Base-by-base conservation (phyloP, 805 yeast species). In the Candida pseudoglaebosa region DNA sequence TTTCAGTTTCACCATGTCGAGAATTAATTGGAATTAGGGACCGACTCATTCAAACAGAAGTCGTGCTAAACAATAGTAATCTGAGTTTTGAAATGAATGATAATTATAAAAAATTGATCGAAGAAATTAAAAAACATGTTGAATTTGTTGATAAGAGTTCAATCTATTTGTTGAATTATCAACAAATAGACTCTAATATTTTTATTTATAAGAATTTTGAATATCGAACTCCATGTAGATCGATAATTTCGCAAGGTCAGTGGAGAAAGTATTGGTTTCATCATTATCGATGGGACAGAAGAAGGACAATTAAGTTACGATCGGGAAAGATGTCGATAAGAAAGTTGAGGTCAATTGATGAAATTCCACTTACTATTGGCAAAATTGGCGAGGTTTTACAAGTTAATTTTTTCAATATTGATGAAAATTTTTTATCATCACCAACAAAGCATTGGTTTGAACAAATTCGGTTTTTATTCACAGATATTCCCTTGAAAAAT, bases 221-320 rank as follows among this genome's bases (percentile, higher is more conserved):
- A 19, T 29, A 38, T 34, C 53, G 41, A 18, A 28, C 10, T 41
- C 46, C 5, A 15, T 19, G 24, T 37, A 18, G 20, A 19, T 48
- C 46, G 5, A 34, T 37, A 7, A 32, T 50, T 7, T 8, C 40
- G 1, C 41, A 32, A 4, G 24, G 14, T 17, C 34, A 40, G 8
- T 58, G 62, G 62, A 44, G 63, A 26, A 37, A 44, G 34, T 54
- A 45, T 43, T 54, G 57, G 54, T 47, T 51, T 24, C 13, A 36
- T 21, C 36, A 37, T 15, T 44, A 35, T 19, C 12, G 12, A n/a
- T 34, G 14, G 22, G 28, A 4, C 39, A 39, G 15, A 10, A 22
- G 9, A 17, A 28, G 6, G 17, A 12, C 1, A 14, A 36, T 28
- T 21, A 12, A 22, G 14, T 35, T 41, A 37, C 1, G 17, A 21